Evolutionary conservation across 2,329 filamentous ascomycete genomes (phyloP).

Genomic region (Penicillium sp.): DNA sequence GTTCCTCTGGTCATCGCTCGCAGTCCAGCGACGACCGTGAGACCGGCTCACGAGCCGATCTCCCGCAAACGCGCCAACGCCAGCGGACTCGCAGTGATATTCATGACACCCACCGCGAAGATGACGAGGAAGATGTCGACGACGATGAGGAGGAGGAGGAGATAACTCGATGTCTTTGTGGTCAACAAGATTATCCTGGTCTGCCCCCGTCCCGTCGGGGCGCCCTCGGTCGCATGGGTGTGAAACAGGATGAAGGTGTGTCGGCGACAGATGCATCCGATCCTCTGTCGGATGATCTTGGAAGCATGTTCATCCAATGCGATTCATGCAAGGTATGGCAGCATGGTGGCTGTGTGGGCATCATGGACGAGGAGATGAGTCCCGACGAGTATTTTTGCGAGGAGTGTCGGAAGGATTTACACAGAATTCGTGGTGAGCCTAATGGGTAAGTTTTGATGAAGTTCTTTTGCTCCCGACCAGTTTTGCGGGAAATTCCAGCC

Average conservation of each 20-base stretch:
- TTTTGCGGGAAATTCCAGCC: no score
- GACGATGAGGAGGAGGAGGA: slow-evolving; percentile 80
- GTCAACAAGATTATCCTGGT: slow-evolving; percentile 89
- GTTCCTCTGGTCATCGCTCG: slow-evolving; percentile 59
- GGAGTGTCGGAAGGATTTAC: slow-evolving; percentile 83
- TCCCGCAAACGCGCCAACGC: slow-evolving; percentile 66
- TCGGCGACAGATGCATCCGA: slow-evolving; percentile 55
- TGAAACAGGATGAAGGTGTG: slow-evolving; percentile 53
- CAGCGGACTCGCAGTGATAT: slow-evolving; percentile 65
- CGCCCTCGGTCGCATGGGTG: slow-evolving; percentile 46
- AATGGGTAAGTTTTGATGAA: slow-evolving; percentile 66
- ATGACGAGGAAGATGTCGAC: slow-evolving; percentile 56
- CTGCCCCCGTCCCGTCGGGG: slow-evolving; percentile 56
- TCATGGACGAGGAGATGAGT: slow-evolving; percentile 86
- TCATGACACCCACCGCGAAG: slow-evolving; percentile 53
- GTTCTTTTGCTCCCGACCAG: no score
- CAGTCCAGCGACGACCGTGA: slow-evolving; percentile 52
- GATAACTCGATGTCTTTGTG: slow-evolving; percentile 91
- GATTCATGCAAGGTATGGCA: slow-evolving; percentile 98
- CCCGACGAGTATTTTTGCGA: slow-evolving; percentile 99
- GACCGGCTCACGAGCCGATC: slow-evolving; percentile 50
- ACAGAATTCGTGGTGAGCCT: slow-evolving; percentile 70
- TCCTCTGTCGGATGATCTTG: slow-evolving; percentile 71
- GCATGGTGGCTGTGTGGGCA: slow-evolving; percentile 94
- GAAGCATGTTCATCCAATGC: slow-evolving; percentile 96